Evolutionary conservation across 2,329 filamentous ascomycete species (phyloP), one percentile per base, ranked within the genome.

Genomic region (Monilinia vaccinii-corymbosi): DNA sequence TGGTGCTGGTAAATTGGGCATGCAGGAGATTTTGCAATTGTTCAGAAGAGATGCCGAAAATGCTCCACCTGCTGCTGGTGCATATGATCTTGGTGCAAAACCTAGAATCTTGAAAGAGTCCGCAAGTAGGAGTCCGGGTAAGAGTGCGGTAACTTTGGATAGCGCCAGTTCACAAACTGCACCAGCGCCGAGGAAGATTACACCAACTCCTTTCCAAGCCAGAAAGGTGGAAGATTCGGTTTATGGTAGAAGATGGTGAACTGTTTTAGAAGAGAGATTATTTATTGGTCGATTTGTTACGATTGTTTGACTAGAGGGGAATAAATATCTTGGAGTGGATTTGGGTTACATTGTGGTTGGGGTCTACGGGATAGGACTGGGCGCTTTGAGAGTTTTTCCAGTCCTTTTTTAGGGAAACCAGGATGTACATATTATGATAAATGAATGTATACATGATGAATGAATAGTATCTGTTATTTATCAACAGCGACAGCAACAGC

Each of bases 1-100:
- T 62, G 83, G 77, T 59, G 82, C 85, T 18, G 84, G 89, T 71
- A 97, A 97, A 76, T 79, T 99, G 53, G 90, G 87, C 51, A 86
- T 97, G 83, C 87, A 91, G 71, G 94, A 99, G 75, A 95, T 99
- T 73, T 81, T 99, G 73, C 86, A 89, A 53, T 80, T 99, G 60
- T 99, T 99, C 62, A 64, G 67, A 50, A 64, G 71, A 16, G 71
- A 72, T 65, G 71, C 69, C 6, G 70, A 71, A 32, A 64, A 70
- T 48, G 60, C 66, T 21, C 65, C 64, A 34, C 63, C 66, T n/a
- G 48, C 51, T 44, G 58, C 60, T 21, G 56, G 44, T 4, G 49
- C 60, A 7, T 68, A 69, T 62, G 65, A 68, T 58, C 42, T 70
- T 4, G 64, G 58, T n/a, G 50, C 55, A 1, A 70, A 70, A 60